Evolutionary conservation across 352 stramenopile species (phyloP), one percentile per base, ranked within the genome.

Genomic region (Pythium pectinolyticum): DNA sequence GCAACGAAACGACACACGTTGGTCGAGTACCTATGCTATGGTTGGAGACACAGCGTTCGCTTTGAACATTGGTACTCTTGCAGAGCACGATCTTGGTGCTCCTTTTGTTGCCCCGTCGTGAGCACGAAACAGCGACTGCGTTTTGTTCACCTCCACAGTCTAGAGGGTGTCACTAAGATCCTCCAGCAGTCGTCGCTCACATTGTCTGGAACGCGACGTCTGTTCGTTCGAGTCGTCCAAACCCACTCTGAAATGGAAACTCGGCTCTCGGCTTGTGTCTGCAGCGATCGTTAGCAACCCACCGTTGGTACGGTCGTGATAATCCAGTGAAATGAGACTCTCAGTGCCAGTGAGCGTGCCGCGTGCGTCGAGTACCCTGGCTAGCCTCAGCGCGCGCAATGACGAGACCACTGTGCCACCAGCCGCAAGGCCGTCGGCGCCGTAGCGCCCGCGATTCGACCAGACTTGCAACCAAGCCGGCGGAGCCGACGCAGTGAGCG

Each of bases 1-100:
- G 46, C 39, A 65, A 22, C 39, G 52, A 2, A 67, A 59, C 49
- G 57, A 67, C 19, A 70, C 67, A 15, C 46, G 67, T 0, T 74
- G 56, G 67, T 70, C 56, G 3, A 74, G 51, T 43, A 55, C 24
- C 3, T 30, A 61, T 40, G 32, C 19, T 9, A 60, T 69, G 43
- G 25, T 63, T 28, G 53, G 52, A 27, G 41, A 4, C 54, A 62
- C 43, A 24, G 34, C 1, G 41, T 15, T 45, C 19, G 39, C 45
- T 2, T 14, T 68, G 28, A 59, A 28, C 12, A 53, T 64, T 30
- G 53, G 43, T 1, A 47, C 41, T 5, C 39, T 72, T 1, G 58
- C 52, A 3, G 65, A 57, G 28, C 57, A 57, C 49, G 43, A 8
- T 53, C 61, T n/a, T n/a, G n/a, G n/a, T 35, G 64, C 22, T 31